Evolutionary conservation across 2,329 filamentous ascomycete species (phyloP), one percentile per base, ranked within the genome.

Genomic region (Calonectria crousiana): DNA sequence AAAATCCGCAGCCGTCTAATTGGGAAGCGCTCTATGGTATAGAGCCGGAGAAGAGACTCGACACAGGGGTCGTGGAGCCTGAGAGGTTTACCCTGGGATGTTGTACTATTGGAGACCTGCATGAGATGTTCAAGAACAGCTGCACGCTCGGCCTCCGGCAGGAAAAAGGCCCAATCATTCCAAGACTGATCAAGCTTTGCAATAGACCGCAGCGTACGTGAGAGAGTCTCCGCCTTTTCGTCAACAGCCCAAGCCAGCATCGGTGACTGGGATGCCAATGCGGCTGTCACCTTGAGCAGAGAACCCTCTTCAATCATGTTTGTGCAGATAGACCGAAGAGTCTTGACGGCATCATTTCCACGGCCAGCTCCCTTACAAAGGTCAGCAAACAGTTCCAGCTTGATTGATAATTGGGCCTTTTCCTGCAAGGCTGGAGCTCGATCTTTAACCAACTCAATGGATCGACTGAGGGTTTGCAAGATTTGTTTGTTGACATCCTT

Each of bases 301-400:
- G 89, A 86, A 3, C 91, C 91, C 49, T 90, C 88, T 32, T 90
- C 88, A 6, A 94, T 86, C 78, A 93, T 87, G 68, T 89, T 89
- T 20, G 90, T 88, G 71, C 93, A 89, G n/a, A 95, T 90, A 20
- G 90, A 88, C 65, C 88, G 86, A 9, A 94, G 87, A 2, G 91
- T 89, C 38, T 89, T 87, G 14, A 91, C 86, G 0, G 93, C 90
- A 74, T 93, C 90, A 3, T 90, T 88, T 23, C 85, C 84, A 58
- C 90, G 87, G 6, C 90, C 90, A 18, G 86, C 83, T 1, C 85
- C 83, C 76, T 89, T 90, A 77, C 90, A 91, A 1, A 92, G 80
- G 49, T 94, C 92, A 3, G 90, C 93, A 77, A 94, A 88, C 14
- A 91, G 87, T 80, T 95, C 93, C 49, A 94, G 85, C 80, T 95